Evolutionary conservation across 768 basidiomycete species (phyloP), one percentile per base, ranked within the genome.

Genomic region (Suillus brevipes): DNA sequence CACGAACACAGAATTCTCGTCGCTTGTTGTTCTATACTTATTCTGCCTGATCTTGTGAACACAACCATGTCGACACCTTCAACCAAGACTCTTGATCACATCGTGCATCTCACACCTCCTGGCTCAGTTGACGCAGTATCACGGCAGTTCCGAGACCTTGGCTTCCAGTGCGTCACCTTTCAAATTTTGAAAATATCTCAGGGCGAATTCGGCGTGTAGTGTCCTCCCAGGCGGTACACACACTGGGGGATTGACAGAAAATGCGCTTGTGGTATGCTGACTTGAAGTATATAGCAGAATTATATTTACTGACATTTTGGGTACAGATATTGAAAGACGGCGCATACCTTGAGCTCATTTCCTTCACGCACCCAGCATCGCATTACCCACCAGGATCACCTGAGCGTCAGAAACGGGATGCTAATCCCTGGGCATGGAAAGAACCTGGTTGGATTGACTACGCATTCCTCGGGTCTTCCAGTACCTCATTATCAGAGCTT

Each of bases 21-120:
- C 42, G 58, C 20, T 18, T 59, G 5, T 40, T 12, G 4, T 10
- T 52, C 50, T 18, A 59, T 40, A 25, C 37, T 40, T 23, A 25
- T 40, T 40, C 37, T 9, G 6, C 37, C 13, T 25, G 56, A 18
- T 40, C 38, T 59, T 42, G 34, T 42, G 6, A 42, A 42, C 8
- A 38, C 25, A n/a, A 52, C n/a, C 31, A 76, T 75, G 76, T 57
- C 71, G 14, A 40, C 45, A 7, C 73, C 74, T 34, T 77, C 78
- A 20, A 85, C 83, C 2, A 77, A 73, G 52, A 83, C 74, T 36
- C 70, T 91, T 13, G 90, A 92, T 67, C 90, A 92, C 67, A 85
- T 92, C 64, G 83, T 92, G 0, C 86, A 91, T 71, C 78, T 92
- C n/a, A 87, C 87, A 0, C 85, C 89, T 0, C 87, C 89, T 1